Conservation (phyloP, 2,329 filamentous ascomycete genomes). For the Alternaria alternata region DNA sequence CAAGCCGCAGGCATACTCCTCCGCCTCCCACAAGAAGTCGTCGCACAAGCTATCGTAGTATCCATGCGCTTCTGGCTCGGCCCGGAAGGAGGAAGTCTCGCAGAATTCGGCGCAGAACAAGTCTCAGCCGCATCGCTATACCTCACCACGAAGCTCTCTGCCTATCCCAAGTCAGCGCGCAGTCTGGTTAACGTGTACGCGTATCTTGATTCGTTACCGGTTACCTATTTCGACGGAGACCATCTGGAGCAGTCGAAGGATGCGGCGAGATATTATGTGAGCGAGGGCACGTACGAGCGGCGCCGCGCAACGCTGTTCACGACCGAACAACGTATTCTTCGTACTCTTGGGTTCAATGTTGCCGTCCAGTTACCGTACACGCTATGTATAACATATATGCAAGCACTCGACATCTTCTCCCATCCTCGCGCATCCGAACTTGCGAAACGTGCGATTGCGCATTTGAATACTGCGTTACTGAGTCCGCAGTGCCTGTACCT, state of each 20-base stretch:
- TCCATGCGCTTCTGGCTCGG: constrained; percentile 83
- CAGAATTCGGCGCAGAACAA: constrained; percentile 68
- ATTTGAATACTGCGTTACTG: constrained; percentile 86
- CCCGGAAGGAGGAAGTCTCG: constrained; percentile 59
- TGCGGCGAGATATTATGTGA: constrained; percentile 63
- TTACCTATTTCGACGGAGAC: constrained; percentile 60
- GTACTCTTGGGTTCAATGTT: constrained; percentile 79
- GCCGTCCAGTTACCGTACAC: constrained; percentile 87
- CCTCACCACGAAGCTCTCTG: constrained; percentile 82
- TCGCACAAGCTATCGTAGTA: constrained; percentile 83
- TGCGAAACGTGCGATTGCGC: constrained; percentile 71
- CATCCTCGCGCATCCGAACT: constrained; percentile 59
- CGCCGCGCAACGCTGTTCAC: constrained; percentile 70
- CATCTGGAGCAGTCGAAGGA: constrained; percentile 30
- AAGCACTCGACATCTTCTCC: constrained; percentile 77
- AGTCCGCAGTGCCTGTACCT: constrained; percentile 90
- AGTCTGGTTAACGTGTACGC: constrained; percentile 86
- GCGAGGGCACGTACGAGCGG: constrained; percentile 73
- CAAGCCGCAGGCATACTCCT: constrained; percentile 83
- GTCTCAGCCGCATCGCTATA: constrained; percentile 83
- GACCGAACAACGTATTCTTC: constrained; percentile 80
- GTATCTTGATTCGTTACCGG: constrained; percentile 74
- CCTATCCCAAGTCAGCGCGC: constrained; percentile 76
- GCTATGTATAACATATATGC: constrained; percentile 89
- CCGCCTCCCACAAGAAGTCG: constrained; percentile 82